Conservation (phyloP, 2,329 filamentous ascomycete genomes). For the Chaetothyriales sp. region DNA sequence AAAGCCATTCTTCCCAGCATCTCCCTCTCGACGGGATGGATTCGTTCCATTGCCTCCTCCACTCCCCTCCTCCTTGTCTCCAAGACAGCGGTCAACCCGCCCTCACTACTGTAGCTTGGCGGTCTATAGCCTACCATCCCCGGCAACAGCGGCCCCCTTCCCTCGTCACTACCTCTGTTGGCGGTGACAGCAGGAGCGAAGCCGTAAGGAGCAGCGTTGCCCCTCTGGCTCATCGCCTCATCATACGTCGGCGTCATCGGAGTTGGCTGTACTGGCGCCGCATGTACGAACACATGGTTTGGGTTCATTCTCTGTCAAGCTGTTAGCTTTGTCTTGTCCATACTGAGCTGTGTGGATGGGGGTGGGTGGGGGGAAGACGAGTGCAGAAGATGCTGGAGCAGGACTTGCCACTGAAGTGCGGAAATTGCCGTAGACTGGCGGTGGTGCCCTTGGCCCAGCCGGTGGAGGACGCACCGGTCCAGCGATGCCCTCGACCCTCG, state of each 20-base stretch:
- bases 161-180: background rate
- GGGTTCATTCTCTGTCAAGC: slow-evolving; percentile 54
- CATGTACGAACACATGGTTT: slow-evolving; percentile 51
- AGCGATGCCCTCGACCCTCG: background rate
- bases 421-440: slow-evolving; percentile 78
- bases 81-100: slow-evolving; percentile 57
- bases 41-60: slow-evolving; percentile 30
- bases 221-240: slow-evolving; percentile 5
- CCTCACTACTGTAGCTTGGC: slow-evolving; percentile 62
- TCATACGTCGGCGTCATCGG: slow-evolving; percentile 16
- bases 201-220: background rate
- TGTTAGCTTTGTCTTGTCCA: slow-evolving; percentile 1
- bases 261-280: slow-evolving; percentile 46
- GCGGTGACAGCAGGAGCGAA: background rate
- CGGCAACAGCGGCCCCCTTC: background rate
- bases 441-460: slow-evolving; percentile 21
- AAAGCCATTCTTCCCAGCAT: slow-evolving; percentile 10
- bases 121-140: slow-evolving; percentile 37
- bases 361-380: too few species aligned
- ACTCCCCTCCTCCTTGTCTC: slow-evolving; percentile 48
- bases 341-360: background rate
- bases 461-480: background rate
- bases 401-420: slow-evolving; percentile 60
- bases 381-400: background rate
- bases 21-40: slow-evolving; percentile 35